Evolutionary conservation across 2,329 filamentous ascomycete genomes (phyloP), one percentile per base, ranked within the genome.

Genomic region (Penicillium paneum): DNA sequence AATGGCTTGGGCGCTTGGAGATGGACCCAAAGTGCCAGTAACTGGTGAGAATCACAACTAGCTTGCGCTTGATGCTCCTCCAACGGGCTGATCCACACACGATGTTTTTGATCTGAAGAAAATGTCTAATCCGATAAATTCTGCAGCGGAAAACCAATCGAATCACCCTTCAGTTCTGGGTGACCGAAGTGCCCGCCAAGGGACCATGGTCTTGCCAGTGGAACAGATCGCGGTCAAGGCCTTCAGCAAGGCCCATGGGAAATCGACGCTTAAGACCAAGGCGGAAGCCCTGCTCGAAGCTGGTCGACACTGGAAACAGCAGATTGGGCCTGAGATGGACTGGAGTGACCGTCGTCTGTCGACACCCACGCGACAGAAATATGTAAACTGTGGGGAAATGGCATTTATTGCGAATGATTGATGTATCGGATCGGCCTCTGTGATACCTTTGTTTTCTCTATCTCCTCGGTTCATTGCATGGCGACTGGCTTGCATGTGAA

Each of bases 1-100:
- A 17, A 64, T 84, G 40, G 80, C 79, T n/a, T 82, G 81, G 79
- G 73, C 77, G 60, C 72, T 81, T 40, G 83, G 83, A n/a, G 83
- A 86, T 71, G 83, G 84, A 49, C 83, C 82, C 39, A 75, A 75
- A 44, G 76, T 78, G 54, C 78, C 78, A 57, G 71, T 78, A 64
- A 79, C 78, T 73, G 82, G 83, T 86, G 78, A 81, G 79, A 74
- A 64, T 52, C 54, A 60, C 60, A 41, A 55, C n/a, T 32, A 51
- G 40, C 48, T 40, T 52, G 38, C 58, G 29, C 36, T 31, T 32
- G 28, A 28, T 2, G 15, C 28, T 32, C n/a, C 43, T 21, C 10
- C 6, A 15, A 28, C 36, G n/a, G 63, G 69, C 74, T 61, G 63
- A 49, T 48, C 2, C n/a, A 55, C 55, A 48, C 15, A 21, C 54